Base-by-base conservation (phyloP, 1,284 basidiomycete species). In the Boletellus dicymbophilus region DNA sequence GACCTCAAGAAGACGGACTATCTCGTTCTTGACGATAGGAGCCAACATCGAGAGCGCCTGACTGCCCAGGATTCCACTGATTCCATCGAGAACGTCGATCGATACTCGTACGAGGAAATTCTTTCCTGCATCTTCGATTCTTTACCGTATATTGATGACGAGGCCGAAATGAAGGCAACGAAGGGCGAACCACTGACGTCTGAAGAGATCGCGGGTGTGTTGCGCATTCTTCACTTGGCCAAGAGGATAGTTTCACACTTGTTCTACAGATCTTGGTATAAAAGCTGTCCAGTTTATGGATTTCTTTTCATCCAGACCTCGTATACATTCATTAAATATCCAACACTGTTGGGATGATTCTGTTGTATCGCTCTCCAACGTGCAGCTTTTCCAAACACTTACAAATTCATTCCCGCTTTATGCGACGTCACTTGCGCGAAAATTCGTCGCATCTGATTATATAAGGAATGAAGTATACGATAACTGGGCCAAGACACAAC, bases 1-100 rank as follows among this genome's bases (percentile, higher is more conserved):
- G 93, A 97, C 60, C 72, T 99, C 59, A 99, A 99, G 76, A 98
- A 96, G 72, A 98, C 86, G 74, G 96, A 99, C 66, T 99, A 99
- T 65, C 81, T 98, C 15, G 94, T 91, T 3, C 76, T 98, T 4
- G 95, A 98, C 64, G 95, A 98, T 66, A 75, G 95, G 42, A 64
- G 68, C 42, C 59, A 58, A 40, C 53, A 50, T 37, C 52, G 55
- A 20, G 39, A 15, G 0, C 34, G 38, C 23, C 5, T 41, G 1
- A 20, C 36, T 26, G 20, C 38, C 6, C 53, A 49, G 15, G 47
- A 54, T 6, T 45, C 52, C 10, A 28, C 12, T 22, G 20, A 45
- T 16, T 22, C 36, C n/a, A 20, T 46, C 44, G 51, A 54, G 47
- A 51, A 25, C 16, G 49, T 28, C 58, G 54, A 34, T 22, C 57